Evolutionary conservation across 139 green algal species (phyloP).

Genomic region (Tetradesmus obliquus): DNA sequence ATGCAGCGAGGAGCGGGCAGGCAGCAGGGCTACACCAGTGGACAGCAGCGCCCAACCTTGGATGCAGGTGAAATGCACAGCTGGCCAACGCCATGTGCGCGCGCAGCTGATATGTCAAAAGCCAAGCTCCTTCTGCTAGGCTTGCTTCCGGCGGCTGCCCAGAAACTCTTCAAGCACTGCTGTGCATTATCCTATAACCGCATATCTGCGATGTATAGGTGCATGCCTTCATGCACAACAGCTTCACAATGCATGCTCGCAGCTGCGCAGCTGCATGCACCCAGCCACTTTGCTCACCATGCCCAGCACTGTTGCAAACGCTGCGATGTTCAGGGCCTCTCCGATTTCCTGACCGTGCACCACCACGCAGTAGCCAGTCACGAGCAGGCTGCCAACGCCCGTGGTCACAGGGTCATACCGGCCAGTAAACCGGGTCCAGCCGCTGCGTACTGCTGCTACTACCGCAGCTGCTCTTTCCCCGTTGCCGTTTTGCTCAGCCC

Average conservation of each 20-base stretch:
- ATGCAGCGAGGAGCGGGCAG: not conserved
- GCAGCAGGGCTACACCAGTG: not conserved
- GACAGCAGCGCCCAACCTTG: not conserved
- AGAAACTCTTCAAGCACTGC: not conserved
- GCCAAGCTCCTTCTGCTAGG: too few species aligned
- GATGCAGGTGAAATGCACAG: not conserved
- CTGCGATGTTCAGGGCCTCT: slow-evolving; percentile 45
- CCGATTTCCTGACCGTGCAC: slow-evolving; percentile 24
- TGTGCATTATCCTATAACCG: too few species aligned
- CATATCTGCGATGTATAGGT: not conserved
- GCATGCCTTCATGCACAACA: not conserved
- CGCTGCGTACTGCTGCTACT: not conserved
- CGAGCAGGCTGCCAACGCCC: slow-evolving; percentile 6
- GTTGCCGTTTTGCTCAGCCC: not conserved
- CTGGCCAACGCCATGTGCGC: not conserved
- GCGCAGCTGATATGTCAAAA: too few species aligned
- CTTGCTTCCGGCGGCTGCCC: too few species aligned
- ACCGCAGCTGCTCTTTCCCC: not conserved
- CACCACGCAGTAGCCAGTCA: slow-evolving; percentile 41
- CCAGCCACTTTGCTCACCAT: not conserved
- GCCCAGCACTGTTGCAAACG: slow-evolving; percentile 35
- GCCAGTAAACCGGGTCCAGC: not conserved
- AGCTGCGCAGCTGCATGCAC: not conserved
- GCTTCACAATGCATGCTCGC: not conserved
- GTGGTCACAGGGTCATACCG: slow-evolving; percentile 42